Base-by-base conservation (phyloP, 352 stramenopile species). In the Globisporangium orthogonon region DNA sequence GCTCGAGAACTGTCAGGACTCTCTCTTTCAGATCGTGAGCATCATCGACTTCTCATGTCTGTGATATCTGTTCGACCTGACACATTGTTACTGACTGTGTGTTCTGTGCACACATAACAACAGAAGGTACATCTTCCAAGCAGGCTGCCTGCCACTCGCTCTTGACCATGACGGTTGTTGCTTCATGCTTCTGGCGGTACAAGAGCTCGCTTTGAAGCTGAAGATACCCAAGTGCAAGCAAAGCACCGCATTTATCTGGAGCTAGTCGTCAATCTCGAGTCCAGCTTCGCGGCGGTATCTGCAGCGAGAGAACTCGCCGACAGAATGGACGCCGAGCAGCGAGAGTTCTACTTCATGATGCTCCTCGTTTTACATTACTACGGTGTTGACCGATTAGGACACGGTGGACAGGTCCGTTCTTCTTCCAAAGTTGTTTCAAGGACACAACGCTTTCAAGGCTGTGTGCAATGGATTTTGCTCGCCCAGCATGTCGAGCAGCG, bases 321-420 rank as follows among this genome's bases (percentile, higher is more conserved):
- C 10, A 71, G 72, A 18, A 50, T 80, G 14, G 63, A 79, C 39
- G 41, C 73, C 4, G 90, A 97, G 55, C 87, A 82, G 17, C 98
- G 92, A 91, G 95, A 97, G 66, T 94, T 98, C 55, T 97, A 98
- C 67, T 70, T 86, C 44, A 93, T 98, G 72, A 89, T 98, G 66
- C 80, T 82, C 43, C 68, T 97, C 41, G 79, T 96, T 97, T 49
- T 98, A 96, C 85, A 96, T 96, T 83, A 72, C 89, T 2, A 98
- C 98, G 93, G 85, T 95, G 35, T 78, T 98, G 45, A 98, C 94
- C 10, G 88, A 95, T 63, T 98, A 94, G 94, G 89, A 96, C 49
- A 88, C 86, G 2, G 86, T 91, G 28, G 62, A 92, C 54, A 73
- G 69, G 60, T 82, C 76, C 44, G 84, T 50, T 15, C 18, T 23